Evolutionary conservation across 2,329 filamentous ascomycete genomes (phyloP).

Genomic region (Fusarium nodosum): DNA sequence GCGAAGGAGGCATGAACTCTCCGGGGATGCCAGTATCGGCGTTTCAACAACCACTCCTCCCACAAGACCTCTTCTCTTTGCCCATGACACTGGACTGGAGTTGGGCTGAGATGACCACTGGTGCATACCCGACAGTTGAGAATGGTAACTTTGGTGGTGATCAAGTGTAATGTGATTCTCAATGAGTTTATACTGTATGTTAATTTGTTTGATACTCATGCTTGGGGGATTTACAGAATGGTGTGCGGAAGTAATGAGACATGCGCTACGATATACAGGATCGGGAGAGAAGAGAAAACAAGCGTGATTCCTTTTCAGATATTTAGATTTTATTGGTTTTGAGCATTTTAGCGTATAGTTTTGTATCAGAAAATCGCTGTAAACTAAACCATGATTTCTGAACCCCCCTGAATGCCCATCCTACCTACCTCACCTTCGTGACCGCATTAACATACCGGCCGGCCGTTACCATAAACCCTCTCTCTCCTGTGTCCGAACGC

Average conservation of each 20-base stretch:
- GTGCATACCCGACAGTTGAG: constrained; percentile 73
- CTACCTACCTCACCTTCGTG: constrained; percentile 9
- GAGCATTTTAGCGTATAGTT: constrained; percentile 7
- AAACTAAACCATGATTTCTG: constrained; percentile 9
- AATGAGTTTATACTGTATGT: constrained; percentile 26
- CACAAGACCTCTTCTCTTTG: constrained; percentile 94
- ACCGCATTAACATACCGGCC: constrained; percentile 37
- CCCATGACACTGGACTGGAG: constrained; percentile 97
- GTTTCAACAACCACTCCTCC: constrained; percentile 89
- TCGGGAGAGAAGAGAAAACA: constrained; percentile 19
- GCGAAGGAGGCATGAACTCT: constrained; percentile 56
- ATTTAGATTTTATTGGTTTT: constrained; percentile 20
- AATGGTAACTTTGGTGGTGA: constrained; percentile 66
- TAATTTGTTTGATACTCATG: constrained; percentile 9
- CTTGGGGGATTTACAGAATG: constrained; percentile 11
- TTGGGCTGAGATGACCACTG: constrained; percentile 77
- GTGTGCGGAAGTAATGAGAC: constrained; percentile 42
- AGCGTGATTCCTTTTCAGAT: constrained; percentile 16
- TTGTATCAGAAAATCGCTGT: constrained; percentile 8
- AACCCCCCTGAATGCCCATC: constrained; percentile 2
- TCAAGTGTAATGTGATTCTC: constrained; percentile 18
- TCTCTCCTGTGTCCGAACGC: constrained; percentile 51
- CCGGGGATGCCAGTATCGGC: constrained; percentile 50
- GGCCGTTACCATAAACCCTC: constrained; percentile 36
- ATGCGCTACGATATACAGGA: constrained; percentile 42